phyloP scores from a whole-genome alignment of 2,329 filamentous ascomycete species.

The Scytalidium sp. region DNA sequence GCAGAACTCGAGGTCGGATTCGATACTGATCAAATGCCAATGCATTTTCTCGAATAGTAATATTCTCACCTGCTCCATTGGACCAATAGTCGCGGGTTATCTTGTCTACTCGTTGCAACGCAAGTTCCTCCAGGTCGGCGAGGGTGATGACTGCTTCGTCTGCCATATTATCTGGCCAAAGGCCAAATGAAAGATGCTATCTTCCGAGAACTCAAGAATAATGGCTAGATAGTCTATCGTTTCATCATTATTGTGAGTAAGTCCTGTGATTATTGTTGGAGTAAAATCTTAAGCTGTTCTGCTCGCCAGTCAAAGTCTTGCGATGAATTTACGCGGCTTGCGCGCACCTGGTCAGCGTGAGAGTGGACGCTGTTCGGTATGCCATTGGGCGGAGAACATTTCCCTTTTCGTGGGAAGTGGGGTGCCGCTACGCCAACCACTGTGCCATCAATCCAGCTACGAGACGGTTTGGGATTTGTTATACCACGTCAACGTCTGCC shows the following conservation, averaged over 20 bases:
- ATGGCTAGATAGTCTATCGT: not conserved
- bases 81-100: constrained; percentile 2
- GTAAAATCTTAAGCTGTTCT: not conserved
- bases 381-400: not conserved
- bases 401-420: not conserved
- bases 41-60: constrained; percentile 45
- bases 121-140: not conserved
- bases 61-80: constrained; percentile 3
- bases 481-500: too few species aligned
- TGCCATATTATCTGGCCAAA: not conserved
- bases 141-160: not conserved
- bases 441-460: too few species aligned
- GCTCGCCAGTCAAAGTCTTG: too few species aligned
- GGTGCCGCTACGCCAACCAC: too few species aligned
- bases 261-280: not conserved
- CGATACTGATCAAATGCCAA: constrained; percentile 48
- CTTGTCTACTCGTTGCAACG: constrained; percentile 15
- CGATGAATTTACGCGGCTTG: not conserved
- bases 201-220: not conserved
- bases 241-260: not conserved
- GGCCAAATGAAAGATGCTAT: not conserved
- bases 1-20: constrained; percentile 43
- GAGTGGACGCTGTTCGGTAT: not conserved
- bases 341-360: not conserved
- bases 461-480: too few species aligned